A percentile compares a stretch with the other conserved stretches of the same genome.
phyloP scores from a whole-genome alignment of 2,329 filamentous ascomycete genomes.

The Thielaviopsis ethacetica region DNA sequence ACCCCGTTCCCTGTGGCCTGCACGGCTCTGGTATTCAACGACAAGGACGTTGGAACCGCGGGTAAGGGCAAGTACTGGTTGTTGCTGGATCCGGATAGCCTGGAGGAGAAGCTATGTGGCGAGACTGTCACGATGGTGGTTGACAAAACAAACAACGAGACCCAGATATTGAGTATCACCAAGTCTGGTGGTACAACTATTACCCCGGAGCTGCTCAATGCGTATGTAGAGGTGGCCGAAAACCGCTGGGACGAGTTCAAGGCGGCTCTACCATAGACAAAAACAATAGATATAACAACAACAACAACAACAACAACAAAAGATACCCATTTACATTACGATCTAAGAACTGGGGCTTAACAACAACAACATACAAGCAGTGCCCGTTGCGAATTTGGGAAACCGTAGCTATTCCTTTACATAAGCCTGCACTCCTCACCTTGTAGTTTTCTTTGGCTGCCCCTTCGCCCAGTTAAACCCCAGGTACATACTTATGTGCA shows the following conservation, averaged over 20 bases:
- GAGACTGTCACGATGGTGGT: slow-evolving; percentile 75
- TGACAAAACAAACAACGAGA: slow-evolving; percentile 38
- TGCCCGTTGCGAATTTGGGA: too few species aligned
- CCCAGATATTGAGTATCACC: slow-evolving; percentile 19
- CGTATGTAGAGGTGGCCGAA: slow-evolving; percentile 11
- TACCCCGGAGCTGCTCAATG: slow-evolving; percentile 34
- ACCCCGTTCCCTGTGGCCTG: slow-evolving; percentile 56
- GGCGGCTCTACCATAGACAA: slow-evolving; percentile 20
- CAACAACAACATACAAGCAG: too few species aligned
- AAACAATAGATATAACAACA: background rate
- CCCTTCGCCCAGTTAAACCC: too few species aligned
- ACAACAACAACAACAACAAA: slow-evolving; percentile 2
- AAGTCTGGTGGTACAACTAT: slow-evolving; percentile 20
- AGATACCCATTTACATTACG: slow-evolving; percentile 1
- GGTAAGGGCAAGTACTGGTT: slow-evolving; percentile 46
- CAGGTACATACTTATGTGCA: too few species aligned
- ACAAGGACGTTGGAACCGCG: slow-evolving; percentile 8
- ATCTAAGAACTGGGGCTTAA: too few species aligned
- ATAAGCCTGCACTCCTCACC: too few species aligned
- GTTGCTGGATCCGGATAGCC: slow-evolving; percentile 71
- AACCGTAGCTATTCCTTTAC: too few species aligned
- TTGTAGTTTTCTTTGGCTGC: too few species aligned
- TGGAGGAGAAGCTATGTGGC: slow-evolving; percentile 72
- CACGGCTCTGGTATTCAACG: slow-evolving; percentile 43
- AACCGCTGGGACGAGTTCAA: slow-evolving; percentile 15